phyloP scores from a whole-genome alignment of 106 monocot genomes.

The Vanilla planifolia region DNA sequence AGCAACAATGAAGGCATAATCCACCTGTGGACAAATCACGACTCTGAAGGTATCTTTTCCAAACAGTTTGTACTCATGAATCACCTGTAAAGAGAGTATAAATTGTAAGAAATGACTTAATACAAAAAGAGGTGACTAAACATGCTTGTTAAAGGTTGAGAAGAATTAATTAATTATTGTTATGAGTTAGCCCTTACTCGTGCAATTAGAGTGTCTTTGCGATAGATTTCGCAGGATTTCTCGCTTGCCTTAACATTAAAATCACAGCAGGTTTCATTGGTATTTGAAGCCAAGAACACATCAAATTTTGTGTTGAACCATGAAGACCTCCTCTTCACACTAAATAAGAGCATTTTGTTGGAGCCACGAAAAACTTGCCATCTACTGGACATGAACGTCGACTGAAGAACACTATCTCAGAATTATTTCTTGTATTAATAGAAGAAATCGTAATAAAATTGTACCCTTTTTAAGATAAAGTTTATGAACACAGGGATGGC shows the following conservation, averaged over 20 bases:
- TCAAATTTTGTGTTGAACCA: slow-evolving; percentile 29
- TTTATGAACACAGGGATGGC: no score
- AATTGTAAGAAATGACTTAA: no score
- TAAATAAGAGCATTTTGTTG: slow-evolving; percentile 33
- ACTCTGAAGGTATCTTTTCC: slow-evolving; percentile 30
- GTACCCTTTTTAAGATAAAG: no score
- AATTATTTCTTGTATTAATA: no score
- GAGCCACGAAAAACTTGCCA: slow-evolving; percentile 33
- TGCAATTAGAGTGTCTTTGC: slow-evolving; percentile 16
- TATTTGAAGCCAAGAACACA: slow-evolving; percentile 45
- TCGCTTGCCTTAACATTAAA: slow-evolving; percentile 45
- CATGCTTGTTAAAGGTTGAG: background rate
- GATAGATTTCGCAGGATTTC: slow-evolving; percentile 28
- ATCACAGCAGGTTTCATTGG: slow-evolving; percentile 23
- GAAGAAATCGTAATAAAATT: no score
- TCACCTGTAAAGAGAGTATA: slow-evolving; percentile 14
- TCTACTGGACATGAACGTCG: slow-evolving; percentile 18
- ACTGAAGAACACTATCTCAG: no score
- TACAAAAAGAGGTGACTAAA: no score
- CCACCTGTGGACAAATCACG: slow-evolving; percentile 22
- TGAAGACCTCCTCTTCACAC: slow-evolving; percentile 21
- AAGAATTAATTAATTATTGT: no score
- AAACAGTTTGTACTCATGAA: slow-evolving; percentile 7
- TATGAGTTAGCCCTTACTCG: no score
- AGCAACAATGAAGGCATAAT: slow-evolving; percentile 34